Conservation (phyloP, 2,329 filamentous ascomycete genomes). For the Hypoxylon rubiginosum region DNA sequence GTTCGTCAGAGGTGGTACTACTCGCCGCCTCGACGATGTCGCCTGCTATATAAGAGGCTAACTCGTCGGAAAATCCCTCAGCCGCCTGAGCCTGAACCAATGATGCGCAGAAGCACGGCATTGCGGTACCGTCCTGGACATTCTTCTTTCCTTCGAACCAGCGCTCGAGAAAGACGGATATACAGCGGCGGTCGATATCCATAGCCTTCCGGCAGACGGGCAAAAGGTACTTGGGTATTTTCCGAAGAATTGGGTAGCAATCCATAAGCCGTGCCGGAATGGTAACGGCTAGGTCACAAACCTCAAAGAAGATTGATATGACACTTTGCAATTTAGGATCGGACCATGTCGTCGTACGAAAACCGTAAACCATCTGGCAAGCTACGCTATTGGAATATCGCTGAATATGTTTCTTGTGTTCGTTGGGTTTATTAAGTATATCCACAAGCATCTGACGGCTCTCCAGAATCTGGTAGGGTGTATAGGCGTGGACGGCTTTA, state of each 20-base stretch:
- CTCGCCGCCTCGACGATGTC: slow-evolving; percentile 5
- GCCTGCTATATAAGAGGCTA: slow-evolving; percentile 10
- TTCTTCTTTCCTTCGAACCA: slow-evolving; percentile 16
- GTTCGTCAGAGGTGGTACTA: slow-evolving; percentile 8
- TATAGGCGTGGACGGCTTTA: slow-evolving; percentile 58
- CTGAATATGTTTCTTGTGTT: slow-evolving; percentile 58
- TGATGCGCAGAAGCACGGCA: slow-evolving; percentile 7
- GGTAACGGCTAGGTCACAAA: slow-evolving; percentile 1
- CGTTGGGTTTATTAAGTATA: slow-evolving; percentile 57
- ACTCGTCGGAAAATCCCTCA: slow-evolving; percentile 7
- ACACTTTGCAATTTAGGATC: slow-evolving; percentile 52
- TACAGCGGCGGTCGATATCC: slow-evolving; percentile 2
- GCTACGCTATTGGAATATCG: slow-evolving; percentile 61
- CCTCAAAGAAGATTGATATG: not conserved
- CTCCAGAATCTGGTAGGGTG: slow-evolving; percentile 66
- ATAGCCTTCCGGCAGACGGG: slow-evolving; percentile 5
- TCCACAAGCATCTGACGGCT: slow-evolving; percentile 64
- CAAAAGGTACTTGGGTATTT: slow-evolving; percentile 3
- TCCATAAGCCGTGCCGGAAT: slow-evolving; percentile 14
- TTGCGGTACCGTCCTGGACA: slow-evolving; percentile 2
- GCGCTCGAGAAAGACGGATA: slow-evolving; percentile 3
- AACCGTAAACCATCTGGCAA: slow-evolving; percentile 62
- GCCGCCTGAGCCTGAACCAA: not conserved
- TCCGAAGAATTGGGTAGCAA: slow-evolving; percentile 6
- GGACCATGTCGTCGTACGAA: slow-evolving; percentile 54